Conservation (phyloP, 371 early-diverging fungal species). For the Mucor racemosus region DNA sequence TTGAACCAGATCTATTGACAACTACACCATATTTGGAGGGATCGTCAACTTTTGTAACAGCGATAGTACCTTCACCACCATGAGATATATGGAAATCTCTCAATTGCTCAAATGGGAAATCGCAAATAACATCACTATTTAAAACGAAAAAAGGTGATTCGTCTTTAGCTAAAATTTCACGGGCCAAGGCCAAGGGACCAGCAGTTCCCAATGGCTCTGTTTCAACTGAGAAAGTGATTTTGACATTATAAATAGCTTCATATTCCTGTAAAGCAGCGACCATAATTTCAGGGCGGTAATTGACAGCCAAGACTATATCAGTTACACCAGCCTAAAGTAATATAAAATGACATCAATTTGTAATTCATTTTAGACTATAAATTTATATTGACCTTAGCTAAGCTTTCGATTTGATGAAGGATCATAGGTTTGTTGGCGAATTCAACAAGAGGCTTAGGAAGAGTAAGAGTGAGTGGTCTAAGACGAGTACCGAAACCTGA, state of each 20-base stretch:
- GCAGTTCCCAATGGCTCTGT: slow-evolving; percentile 97
- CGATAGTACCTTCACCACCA: slow-evolving; percentile 92
- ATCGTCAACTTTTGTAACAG: slow-evolving; percentile 96
- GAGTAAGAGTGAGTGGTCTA: slow-evolving; percentile 96
- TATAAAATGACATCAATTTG: slow-evolving; percentile 6
- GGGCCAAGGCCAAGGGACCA: slow-evolving; percentile 96
- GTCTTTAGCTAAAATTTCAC: slow-evolving; percentile 89
- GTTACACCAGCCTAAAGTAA: slow-evolving; percentile 88
- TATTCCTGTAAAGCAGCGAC: slow-evolving; percentile 83
- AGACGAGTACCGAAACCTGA: slow-evolving; percentile 98
- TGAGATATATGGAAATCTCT: slow-evolving; percentile 86
- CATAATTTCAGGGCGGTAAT: slow-evolving; percentile 98
- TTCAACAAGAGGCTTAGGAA: slow-evolving; percentile 99
- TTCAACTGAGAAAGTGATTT: slow-evolving; percentile 97
- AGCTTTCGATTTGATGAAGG: slow-evolving; percentile 97
- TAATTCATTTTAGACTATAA: not conserved
- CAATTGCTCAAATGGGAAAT: slow-evolving; percentile 94
- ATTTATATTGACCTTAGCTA: slow-evolving; percentile 80
- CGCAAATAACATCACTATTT: slow-evolving; percentile 99
- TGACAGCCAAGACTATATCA: slow-evolving; percentile 98
- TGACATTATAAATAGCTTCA: slow-evolving; percentile 86
- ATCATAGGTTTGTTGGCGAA: slow-evolving; percentile 99
- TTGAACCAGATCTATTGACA: slow-evolving; percentile 70
- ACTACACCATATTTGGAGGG: slow-evolving; percentile 99
- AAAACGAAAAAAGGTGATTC: slow-evolving; percentile 97